Evolutionary conservation across 148 eudicot genomes (phyloP).

Genomic region (Camellia sinensis): DNA sequence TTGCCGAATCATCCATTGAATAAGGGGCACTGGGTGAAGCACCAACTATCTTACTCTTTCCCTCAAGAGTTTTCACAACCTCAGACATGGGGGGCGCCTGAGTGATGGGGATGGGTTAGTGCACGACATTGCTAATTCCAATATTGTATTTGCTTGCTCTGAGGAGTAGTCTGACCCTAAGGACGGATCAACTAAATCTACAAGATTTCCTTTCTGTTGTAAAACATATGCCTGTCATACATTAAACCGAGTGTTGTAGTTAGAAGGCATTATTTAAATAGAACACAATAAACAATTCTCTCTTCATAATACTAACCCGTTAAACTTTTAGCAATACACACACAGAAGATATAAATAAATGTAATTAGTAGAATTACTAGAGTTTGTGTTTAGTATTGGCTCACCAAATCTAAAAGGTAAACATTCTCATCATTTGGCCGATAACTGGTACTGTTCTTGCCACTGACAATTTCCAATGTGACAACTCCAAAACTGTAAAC

Average conservation of each 20-base stretch:
- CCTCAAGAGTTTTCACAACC: not conserved
- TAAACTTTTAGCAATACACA: not conserved
- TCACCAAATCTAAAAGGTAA: conserved; percentile 26
- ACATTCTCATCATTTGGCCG: not conserved
- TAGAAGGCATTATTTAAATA: not conserved
- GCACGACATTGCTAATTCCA: conserved; percentile 23
- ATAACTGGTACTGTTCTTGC: conserved; percentile 10
- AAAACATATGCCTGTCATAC: conserved; percentile 17
- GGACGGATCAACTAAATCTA: conserved; percentile 14
- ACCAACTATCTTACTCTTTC: too few species aligned
- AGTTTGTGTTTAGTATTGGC: not conserved
- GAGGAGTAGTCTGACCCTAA: conserved; percentile 7
- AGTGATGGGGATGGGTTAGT: conserved; percentile 19
- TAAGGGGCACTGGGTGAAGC: not conserved
- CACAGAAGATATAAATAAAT: not conserved
- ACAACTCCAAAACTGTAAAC: conserved; percentile 33
- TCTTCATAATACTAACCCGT: not conserved
- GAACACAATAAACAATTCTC: not conserved
- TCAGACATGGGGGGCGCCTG: conserved; percentile 29
- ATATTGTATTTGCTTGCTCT: conserved; percentile 18
- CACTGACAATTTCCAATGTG: conserved; percentile 26
- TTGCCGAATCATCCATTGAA: not conserved
- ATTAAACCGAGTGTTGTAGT: not conserved
- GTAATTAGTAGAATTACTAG: not conserved
- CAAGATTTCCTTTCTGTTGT: conserved; percentile 12